Conservation (phyloP, 2,329 filamentous ascomycete species). For the Graphilbum fragrans region DNA sequence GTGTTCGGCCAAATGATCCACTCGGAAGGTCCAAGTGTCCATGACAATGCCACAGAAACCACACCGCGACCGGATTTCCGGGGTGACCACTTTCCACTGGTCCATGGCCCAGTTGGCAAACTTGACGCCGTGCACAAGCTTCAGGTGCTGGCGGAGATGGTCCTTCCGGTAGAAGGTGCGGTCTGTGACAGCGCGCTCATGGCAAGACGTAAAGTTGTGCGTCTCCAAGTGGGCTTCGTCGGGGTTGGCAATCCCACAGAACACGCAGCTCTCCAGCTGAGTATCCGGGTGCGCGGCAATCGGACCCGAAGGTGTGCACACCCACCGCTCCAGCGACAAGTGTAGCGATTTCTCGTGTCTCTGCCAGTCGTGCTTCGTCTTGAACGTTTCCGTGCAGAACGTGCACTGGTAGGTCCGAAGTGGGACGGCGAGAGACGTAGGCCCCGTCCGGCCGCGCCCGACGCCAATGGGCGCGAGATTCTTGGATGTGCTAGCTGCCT, state of each 20-base stretch:
- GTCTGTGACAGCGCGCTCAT: constrained; percentile 49
- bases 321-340: constrained; percentile 53
- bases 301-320: constrained; percentile 47
- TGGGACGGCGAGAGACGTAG: constrained; percentile 22
- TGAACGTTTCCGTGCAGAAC: constrained; percentile 56
- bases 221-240: constrained; percentile 42
- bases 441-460: not conserved
- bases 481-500: too few species aligned
- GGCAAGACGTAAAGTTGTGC: constrained; percentile 52
- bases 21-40: constrained; percentile 47
- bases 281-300: constrained; percentile 44
- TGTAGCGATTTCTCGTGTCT: constrained; percentile 58
- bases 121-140: constrained; percentile 51
- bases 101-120: constrained; percentile 53
- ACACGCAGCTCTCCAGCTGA: constrained; percentile 44
- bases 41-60: constrained; percentile 53
- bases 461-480: constrained; percentile 8
- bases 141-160: constrained; percentile 53
- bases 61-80: constrained; percentile 50
- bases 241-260: constrained; percentile 44
- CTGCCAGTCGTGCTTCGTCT: constrained; percentile 59
- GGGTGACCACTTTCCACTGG: constrained; percentile 46
- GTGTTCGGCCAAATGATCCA: constrained; percentile 55
- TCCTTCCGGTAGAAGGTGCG: constrained; percentile 57
- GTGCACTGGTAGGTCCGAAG: constrained; percentile 53